These are phyloP conservation scores for Trichoderma virens DNA, from an alignment of 495 filamentous ascomycete genomes.

Conservation along the genomic window DNA sequence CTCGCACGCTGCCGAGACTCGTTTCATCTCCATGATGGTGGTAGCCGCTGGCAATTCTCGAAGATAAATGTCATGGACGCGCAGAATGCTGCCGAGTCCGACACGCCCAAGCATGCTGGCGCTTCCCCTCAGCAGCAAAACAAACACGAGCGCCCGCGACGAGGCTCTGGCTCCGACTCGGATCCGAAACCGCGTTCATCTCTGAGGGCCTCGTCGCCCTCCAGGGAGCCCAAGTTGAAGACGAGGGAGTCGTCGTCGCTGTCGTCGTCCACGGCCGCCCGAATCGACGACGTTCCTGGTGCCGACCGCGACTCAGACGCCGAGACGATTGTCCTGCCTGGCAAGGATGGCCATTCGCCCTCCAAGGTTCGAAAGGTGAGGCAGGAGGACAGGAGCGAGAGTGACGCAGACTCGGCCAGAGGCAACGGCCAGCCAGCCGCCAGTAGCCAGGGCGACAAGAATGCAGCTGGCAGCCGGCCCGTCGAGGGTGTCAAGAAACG, in stretches of 20 bases:
- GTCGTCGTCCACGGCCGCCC: slow-evolving; percentile 7
- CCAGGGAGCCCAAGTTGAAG: slow-evolving; percentile 13
- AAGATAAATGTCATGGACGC: slow-evolving; percentile 53
- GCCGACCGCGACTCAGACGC: slow-evolving; percentile 66
- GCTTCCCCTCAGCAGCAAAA: slow-evolving; percentile 35
- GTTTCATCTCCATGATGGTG: slow-evolving; percentile 40
- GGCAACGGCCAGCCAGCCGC: slow-evolving; percentile 30
- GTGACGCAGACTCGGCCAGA: slow-evolving; percentile 32
- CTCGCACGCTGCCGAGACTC: slow-evolving; percentile 2
- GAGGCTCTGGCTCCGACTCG: slow-evolving; percentile 5
- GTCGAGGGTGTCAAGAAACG: slow-evolving; percentile 42
- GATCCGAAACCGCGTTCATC: background rate
- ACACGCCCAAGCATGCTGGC: slow-evolving; percentile 43
- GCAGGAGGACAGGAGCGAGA: slow-evolving; percentile 60
- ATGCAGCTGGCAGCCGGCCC: slow-evolving; percentile 14
- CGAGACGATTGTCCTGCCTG: slow-evolving; percentile 70
- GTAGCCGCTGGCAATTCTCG: slow-evolving; percentile 36
- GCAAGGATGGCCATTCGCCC: slow-evolving; percentile 61
- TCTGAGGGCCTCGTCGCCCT: slow-evolving; percentile 18
- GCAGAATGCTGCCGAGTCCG: slow-evolving; percentile 52
- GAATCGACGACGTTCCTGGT: slow-evolving; percentile 32
- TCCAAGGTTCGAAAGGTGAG: slow-evolving; percentile 62
- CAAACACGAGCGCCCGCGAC: slow-evolving; percentile 7
- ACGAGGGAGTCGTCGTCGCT: slow-evolving; percentile 1
- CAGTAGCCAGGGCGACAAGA: slow-evolving; percentile 20